A percentile compares a stretch with the other conserved stretches of the same genome.
Conservation (phyloP, 2,329 filamentous ascomycete species). For the Alternaria arbusti region DNA sequence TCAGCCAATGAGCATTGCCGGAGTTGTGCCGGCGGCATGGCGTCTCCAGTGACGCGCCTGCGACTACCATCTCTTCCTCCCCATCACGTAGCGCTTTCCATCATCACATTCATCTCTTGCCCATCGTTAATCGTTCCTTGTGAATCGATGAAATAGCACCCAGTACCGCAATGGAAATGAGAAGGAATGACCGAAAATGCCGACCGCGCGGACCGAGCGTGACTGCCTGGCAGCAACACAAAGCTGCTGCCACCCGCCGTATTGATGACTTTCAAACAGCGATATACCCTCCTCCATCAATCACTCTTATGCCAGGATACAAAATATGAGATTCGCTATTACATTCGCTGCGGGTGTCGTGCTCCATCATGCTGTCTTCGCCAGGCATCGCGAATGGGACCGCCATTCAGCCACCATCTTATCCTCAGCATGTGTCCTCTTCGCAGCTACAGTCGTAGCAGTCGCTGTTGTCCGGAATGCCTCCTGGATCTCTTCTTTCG, state of each 20-base stretch:
- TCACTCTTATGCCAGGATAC: background rate
- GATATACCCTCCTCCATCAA: background rate
- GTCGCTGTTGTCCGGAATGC: background rate
- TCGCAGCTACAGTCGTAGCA: background rate
- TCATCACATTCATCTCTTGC: background rate
- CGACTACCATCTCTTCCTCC: background rate
- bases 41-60: background rate
- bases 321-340: background rate
- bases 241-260: background rate
- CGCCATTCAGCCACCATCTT: slow-evolving; percentile 2
- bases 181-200: background rate
- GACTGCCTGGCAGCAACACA: background rate
- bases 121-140: background rate
- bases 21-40: background rate
- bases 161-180: background rate
- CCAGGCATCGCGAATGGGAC: slow-evolving; percentile 11
- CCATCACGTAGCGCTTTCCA: background rate
- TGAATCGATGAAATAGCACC: background rate
- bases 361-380: slow-evolving; percentile 5
- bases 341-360: slow-evolving; percentile 5
- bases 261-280: background rate
- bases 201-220: background rate
- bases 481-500: background rate
- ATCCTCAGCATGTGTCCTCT: background rate
- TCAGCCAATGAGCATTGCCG: background rate